Base-by-base conservation (phyloP, 108 stramenopile genomes). In the Skeletonema grethae region DNA sequence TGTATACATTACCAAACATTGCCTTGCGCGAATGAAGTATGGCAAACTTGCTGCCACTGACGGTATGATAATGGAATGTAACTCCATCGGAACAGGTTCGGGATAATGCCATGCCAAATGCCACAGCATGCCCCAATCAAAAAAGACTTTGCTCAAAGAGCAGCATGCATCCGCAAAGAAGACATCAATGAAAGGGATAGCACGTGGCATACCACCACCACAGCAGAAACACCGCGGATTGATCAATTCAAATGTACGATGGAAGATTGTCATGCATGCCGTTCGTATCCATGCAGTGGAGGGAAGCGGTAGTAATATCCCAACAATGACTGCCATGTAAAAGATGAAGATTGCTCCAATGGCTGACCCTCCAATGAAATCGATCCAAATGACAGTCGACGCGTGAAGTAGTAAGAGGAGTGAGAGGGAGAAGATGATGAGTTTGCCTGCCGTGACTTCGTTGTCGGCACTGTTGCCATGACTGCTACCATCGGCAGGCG, bases 101-200 rank as follows among this genome's bases (percentile, higher is more conserved):
- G 93, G 93, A 86, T 91, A 94, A 70, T 94, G 89, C 58, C 74
- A 74, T 3, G 89, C 89, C 82, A 90, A 72, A 69, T 90, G 90
- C 53, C 83, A 72, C 36, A 94, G 62, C 88, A 94, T 92, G 1
- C 93, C 93, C 93, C 90, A 92, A 82, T 94, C 93, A 73, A 94
- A 94, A 65, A 94, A 92, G 2, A 94, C 93, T 61, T 94, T 94
- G 73, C 74, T 77, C 53, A 94, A 62, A 3, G 79, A 82, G 65
- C 93, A 94, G 88, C 91, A 86, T 73, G 87, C 89, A 90, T 94
- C 93, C 24, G 93, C 93, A 75, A 82, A 91, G 57, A 92, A 94
- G 1, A 94, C 93, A 68, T 94, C 93, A 11, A 94, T 74, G 73
- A 94, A 94, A 0, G 93, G 93, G 18, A 94, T 84, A 10, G 85